Evolutionary conservation across 768 basidiomycete species (phyloP).

Genomic region (Megacollybia marginata): DNA sequence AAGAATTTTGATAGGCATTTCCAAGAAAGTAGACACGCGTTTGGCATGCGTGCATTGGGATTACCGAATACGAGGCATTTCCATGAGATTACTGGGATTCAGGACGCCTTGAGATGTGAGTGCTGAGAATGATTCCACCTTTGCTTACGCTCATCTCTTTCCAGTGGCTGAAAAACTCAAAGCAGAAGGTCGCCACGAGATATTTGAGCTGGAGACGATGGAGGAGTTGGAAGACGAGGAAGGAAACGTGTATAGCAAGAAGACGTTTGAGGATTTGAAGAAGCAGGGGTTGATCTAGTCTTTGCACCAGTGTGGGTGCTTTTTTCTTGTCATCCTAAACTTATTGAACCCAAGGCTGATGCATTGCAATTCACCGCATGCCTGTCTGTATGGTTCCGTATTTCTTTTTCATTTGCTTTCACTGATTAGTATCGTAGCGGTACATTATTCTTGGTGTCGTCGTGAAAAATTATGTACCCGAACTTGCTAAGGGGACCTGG

Average conservation of each 20-base stretch:
- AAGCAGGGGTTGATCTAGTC: slow-evolving; percentile 83
- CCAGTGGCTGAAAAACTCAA: slow-evolving; percentile 96
- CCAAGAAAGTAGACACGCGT: slow-evolving; percentile 96
- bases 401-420: too few relatives aligned
- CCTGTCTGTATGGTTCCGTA: too few relatives aligned
- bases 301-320: not conserved
- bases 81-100: slow-evolving; percentile 96
- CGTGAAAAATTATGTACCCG: too few relatives aligned
- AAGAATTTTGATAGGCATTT: slow-evolving; percentile 97
- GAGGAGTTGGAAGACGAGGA: slow-evolving; percentile 98
- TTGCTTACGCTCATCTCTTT: slow-evolving; percentile 1
- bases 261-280: slow-evolving; percentile 96
- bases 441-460: too few relatives aligned
- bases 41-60: slow-evolving; percentile 96
- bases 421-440: too few relatives aligned
- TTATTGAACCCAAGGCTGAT: too few relatives aligned
- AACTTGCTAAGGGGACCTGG: too few relatives aligned
- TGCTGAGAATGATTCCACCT: slow-evolving; percentile 11
- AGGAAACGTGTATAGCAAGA: slow-evolving; percentile 96
- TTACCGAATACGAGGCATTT: slow-evolving; percentile 99
- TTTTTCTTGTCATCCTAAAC: too few relatives aligned
- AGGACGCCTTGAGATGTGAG: slow-evolving; percentile 90
- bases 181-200: slow-evolving; percentile 91
- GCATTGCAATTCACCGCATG: too few relatives aligned
- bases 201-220: slow-evolving; percentile 90